Conservation (phyloP, 169 alveolate species). For the Perkinsus chesapeaki region DNA sequence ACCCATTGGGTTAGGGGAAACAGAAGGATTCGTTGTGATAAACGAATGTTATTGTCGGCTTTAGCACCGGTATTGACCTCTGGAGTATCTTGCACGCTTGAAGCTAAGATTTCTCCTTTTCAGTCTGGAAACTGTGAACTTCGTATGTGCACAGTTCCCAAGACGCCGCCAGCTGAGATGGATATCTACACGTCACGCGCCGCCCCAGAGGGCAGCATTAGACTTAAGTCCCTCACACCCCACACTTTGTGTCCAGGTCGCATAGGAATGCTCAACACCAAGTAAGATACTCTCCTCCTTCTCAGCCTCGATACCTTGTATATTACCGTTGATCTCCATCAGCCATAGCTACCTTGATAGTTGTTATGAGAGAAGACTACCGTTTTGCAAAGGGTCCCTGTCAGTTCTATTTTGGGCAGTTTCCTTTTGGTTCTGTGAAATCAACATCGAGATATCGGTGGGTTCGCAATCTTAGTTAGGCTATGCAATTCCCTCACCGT, state of each 20-base stretch:
- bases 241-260: not conserved
- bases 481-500: no score
- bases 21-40: not conserved
- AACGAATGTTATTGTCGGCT: not conserved
- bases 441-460: no score
- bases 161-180: not conserved
- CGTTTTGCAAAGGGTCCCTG: no score
- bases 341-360: no score
- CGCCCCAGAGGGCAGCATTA: not conserved
- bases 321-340: no score
- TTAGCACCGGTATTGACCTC: not conserved
- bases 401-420: no score
- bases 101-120: not conserved
- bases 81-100: not conserved
- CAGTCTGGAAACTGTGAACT: not conserved
- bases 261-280: not conserved
- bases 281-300: no score
- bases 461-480: no score
- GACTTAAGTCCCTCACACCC: not conserved
- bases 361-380: no score
- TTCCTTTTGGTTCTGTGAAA: no score
- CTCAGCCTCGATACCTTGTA: not conserved
- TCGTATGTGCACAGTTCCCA: not conserved
- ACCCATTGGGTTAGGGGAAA: not conserved
- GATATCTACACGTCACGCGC: not conserved